Evolutionary conservation across 768 basidiomycete genomes (phyloP), one percentile per base, ranked within the genome.

Genomic region (Boletus subparvulus): DNA sequence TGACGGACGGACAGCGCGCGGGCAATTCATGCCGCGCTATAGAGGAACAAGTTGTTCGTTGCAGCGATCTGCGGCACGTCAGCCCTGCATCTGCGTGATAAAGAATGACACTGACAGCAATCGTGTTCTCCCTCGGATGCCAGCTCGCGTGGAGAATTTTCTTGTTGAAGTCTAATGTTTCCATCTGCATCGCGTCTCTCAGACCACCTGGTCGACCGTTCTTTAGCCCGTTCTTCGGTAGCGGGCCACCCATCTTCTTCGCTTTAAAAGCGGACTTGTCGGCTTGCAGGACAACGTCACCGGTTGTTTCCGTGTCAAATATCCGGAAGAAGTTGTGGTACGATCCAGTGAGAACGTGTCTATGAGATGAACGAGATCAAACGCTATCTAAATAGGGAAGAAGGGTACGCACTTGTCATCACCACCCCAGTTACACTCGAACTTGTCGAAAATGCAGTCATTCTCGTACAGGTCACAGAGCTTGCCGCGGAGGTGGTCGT

Each of bases 281-380:
- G 2, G 97, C 97, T 74, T 98, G 97, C 54, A 99, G 76, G 13
- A 98, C 92, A 43, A 95, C 86, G 67, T 98, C 97, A 59, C 87
- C 89, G 60, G 86, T 69, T 33, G 87, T 85, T 58, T 96, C 92
- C 51, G 86, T 84, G 73, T 98, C 96, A 76, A 94, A 99, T 85
- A 99, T 97, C 73, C 94, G 94, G 90, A 99, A 95, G 78, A 96
- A 98, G 77, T 99, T 99, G 79, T 98, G 96, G 78, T 99, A 99
- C 49, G 97, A 98, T 43, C 97, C 97, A n/a, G 97, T 98, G 61
- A 99, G 79, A 57, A 98, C 94, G 73, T 95, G 87, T 68, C 97
- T 99, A 66, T 10, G 40, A 54, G 30, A 49, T 32, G 42, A 35
- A 59, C 11, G 58, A 55, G 33, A 45, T 57, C 36, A 40, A 41